phyloP scores from a whole-genome alignment of 768 basidiomycete genomes.

The Cyathus striatus region DNA sequence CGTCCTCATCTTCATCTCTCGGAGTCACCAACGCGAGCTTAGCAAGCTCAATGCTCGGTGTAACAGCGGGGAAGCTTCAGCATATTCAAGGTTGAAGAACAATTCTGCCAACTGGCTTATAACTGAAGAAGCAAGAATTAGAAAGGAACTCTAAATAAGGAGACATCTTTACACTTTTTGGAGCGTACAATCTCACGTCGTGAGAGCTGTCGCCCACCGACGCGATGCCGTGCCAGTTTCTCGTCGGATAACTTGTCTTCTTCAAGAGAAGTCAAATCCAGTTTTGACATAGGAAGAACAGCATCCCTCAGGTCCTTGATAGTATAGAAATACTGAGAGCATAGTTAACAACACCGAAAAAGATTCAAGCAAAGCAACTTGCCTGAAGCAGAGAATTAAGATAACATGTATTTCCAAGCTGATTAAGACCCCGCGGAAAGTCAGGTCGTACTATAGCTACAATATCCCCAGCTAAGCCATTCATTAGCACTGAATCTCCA shows the following conservation, averaged over 20 bases:
- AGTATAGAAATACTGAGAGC: slow-evolving; percentile 88
- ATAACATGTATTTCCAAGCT: slow-evolving; percentile 87
- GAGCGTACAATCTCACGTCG: slow-evolving; percentile 78
- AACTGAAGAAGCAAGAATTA: slow-evolving; percentile 41
- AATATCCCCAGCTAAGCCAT: slow-evolving; percentile 63
- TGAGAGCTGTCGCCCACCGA: slow-evolving; percentile 83
- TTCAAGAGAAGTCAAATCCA: slow-evolving; percentile 49
- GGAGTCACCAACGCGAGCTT: slow-evolving; percentile 89
- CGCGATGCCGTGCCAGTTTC: slow-evolving; percentile 77
- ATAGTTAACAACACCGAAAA: slow-evolving; percentile 1
- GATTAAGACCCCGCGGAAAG: slow-evolving; percentile 81
- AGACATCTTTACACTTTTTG: slow-evolving; percentile 61
- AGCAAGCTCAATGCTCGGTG: slow-evolving; percentile 81
- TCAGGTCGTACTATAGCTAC: slow-evolving; percentile 48
- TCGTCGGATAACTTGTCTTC: slow-evolving; percentile 77
- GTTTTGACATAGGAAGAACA: slow-evolving; percentile 53
- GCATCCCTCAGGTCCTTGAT: slow-evolving; percentile 84
- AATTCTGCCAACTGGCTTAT: slow-evolving; percentile 74
- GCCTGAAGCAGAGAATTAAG: slow-evolving; percentile 77
- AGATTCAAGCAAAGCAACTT: slow-evolving; percentile 5
- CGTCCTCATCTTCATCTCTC: slow-evolving; percentile 85
- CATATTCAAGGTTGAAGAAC: slow-evolving; percentile 71
- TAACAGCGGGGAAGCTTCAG: slow-evolving; percentile 62
- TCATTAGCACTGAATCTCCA: too few relatives aligned
- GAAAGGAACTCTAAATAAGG: background rate